Evolutionary conservation across 2,329 filamentous ascomycete genomes (phyloP), one percentile per base, ranked within the genome.

Genomic region (Sarocladium strictum): DNA sequence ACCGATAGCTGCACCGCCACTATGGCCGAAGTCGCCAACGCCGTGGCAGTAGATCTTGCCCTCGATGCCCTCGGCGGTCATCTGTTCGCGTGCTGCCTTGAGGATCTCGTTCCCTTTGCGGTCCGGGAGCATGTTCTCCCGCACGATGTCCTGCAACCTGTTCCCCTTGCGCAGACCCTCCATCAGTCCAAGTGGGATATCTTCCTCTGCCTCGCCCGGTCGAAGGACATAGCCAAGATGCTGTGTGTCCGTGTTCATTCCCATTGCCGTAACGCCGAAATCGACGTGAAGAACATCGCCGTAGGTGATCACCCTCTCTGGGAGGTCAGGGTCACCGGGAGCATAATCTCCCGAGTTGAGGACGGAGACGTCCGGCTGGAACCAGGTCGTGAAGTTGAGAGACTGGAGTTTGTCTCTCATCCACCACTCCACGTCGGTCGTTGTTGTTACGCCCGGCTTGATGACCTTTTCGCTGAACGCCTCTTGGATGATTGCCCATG

Each of bases 361-460:
- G 54, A 78, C 69, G 47, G 64, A 71, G 15, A 78, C 75, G 54
- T 66, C 65, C 2, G 76, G 75, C 17, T 77, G 74, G 59, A 79
- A 79, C 76, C 76, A 79, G 3, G 76, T 78, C 5, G 73, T 75
- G 64, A 77, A 77, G 61, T 79, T 78, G 54, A 76, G 65, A 27
- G 68, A 66, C 62, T 76, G 72, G 21, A 78, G 69, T 59, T 69
- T 71, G 37, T 76, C 74, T n/a, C 75, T 68, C 64, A 78, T 67
- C 75, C 75, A 78, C 76, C 76, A 79, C 59, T 76, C 74, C 2
- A 79, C 66, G 55, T 78, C 76, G 64, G 65, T 53, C 7, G 73
- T 72, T 2, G 71, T 77, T 19, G 75, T 76, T 47, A 58, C 56
- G 0, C 72, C 75, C 1, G 76, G 74, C 17, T 59, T 59, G 51